phyloP scores from a whole-genome alignment of 768 basidiomycete genomes.

The Kondoa subrosea region DNA sequence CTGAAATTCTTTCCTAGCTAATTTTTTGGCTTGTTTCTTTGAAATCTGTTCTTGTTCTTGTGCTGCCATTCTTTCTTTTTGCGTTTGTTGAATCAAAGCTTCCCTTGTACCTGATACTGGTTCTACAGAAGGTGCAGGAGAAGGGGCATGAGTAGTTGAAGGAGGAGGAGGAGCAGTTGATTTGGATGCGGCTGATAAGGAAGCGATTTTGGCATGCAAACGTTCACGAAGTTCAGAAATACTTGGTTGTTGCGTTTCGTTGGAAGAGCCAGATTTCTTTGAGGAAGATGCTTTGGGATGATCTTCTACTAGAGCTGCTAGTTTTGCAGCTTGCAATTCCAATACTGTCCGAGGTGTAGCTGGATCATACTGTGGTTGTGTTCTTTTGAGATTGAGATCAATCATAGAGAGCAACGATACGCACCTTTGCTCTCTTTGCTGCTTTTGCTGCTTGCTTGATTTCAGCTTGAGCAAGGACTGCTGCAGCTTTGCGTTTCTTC shows the following conservation, averaged over 20 bases:
- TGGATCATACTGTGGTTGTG: background rate
- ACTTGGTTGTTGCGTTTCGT: background rate
- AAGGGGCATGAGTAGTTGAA: too few species aligned
- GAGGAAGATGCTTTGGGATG: background rate
- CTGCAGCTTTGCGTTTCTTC: background rate
- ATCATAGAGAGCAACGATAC: background rate
- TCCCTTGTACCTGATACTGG: background rate
- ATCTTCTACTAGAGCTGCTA: background rate
- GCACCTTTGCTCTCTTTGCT: background rate
- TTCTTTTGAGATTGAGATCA: background rate
- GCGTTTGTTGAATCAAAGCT: constrained; percentile 2
- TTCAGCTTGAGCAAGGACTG: background rate
- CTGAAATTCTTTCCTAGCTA: constrained; percentile 10
- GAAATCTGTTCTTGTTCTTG: constrained; percentile 9
- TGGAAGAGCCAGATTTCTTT: background rate
- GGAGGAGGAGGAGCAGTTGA: too few species aligned
- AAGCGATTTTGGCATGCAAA: constrained; percentile 2
- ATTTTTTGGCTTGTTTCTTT: constrained; percentile 10
- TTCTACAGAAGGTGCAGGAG: background rate
- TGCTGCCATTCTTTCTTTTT: constrained; percentile 5
- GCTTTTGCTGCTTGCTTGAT: background rate
- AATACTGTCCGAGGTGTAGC: background rate
- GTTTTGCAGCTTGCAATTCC: background rate
- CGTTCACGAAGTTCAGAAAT: background rate
- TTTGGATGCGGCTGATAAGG: background rate